These are phyloP conservation scores for Aspergillus sp. DNA, from an alignment of 2,329 filamentous ascomycete species.

Conservation along the genomic window DNA sequence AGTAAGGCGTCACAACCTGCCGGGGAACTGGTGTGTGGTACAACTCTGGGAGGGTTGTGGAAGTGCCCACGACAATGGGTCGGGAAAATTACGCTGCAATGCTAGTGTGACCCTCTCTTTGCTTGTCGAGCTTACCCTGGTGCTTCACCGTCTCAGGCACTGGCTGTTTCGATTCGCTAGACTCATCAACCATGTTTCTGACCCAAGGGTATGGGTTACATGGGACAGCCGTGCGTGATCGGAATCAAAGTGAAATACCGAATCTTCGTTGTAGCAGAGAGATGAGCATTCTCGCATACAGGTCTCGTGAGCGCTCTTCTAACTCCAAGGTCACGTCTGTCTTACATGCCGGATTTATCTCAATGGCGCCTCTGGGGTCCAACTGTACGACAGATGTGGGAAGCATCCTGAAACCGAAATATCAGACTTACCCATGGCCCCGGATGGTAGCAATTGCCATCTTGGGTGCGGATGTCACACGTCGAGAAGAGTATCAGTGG, in stretches of 20 bases:
- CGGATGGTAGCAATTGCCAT: neutral
- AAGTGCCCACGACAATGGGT: neutral
- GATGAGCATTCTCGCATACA: conserved; percentile 13
- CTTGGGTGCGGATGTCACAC: neutral
- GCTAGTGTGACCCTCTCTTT: neutral
- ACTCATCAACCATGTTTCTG: neutral
- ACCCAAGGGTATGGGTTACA: neutral
- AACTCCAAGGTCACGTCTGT: neutral
- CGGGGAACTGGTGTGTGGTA: conserved; percentile 2
- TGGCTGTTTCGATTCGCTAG: neutral
- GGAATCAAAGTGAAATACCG: conserved; percentile 7
- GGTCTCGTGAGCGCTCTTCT: conserved; percentile 10
- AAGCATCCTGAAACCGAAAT: neutral
- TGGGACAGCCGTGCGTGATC: neutral
- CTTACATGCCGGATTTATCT: neutral
- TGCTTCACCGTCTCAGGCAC: neutral
- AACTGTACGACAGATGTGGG: neutral
- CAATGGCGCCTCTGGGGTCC: neutral
- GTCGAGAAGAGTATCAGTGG: neutral
- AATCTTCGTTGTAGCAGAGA: conserved; percentile 8
- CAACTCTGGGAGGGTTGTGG: neutral
- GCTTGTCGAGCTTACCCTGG: neutral
- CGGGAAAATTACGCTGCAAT: neutral
- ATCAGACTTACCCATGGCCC: neutral
- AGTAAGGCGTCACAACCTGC: neutral